Conservation (phyloP, 139 green algal genomes). For the Chlamydomonas sphaeroides region DNA sequence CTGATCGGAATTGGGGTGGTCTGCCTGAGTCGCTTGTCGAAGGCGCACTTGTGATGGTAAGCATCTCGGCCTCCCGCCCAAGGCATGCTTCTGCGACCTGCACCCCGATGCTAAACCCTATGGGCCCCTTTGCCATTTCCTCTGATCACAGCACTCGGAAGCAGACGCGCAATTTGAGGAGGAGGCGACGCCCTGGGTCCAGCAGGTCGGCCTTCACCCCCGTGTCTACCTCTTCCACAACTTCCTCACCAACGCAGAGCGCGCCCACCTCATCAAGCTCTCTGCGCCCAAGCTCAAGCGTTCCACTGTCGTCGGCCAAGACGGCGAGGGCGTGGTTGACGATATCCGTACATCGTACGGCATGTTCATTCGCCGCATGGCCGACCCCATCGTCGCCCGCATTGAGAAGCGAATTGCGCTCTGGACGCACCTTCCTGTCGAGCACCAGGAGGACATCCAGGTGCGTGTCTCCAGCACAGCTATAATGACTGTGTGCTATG, state of each 20-base stretch:
- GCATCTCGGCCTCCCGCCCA: neutral
- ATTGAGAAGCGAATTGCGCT: conserved; percentile 59
- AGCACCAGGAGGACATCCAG: conserved; percentile 63
- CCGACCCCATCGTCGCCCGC: conserved; percentile 51
- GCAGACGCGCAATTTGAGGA: conserved; percentile 16
- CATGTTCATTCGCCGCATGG: conserved; percentile 52
- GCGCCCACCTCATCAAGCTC: conserved; percentile 67
- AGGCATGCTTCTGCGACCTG: neutral
- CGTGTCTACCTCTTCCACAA: conserved; percentile 82
- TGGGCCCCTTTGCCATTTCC: neutral
- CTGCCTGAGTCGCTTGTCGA: conserved; percentile 5
- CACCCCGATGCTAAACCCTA: neutral
- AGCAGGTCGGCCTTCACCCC: conserved; percentile 70
- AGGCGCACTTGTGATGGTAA: conserved; percentile 15
- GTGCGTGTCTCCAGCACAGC: too few species aligned
- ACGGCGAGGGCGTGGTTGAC: conserved; percentile 61
- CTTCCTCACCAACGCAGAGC: conserved; percentile 76
- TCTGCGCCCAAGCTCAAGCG: conserved; percentile 70
- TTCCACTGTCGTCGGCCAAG: conserved; percentile 75
- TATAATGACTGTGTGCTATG: too few species aligned
- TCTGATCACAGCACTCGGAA: conserved; percentile 8
- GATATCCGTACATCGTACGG: conserved; percentile 69
- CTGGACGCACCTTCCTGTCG: conserved; percentile 62
- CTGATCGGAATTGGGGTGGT: conserved; percentile 6
- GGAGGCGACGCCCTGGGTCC: conserved; percentile 52